Evolutionary conservation across 2,329 filamentous ascomycete genomes (phyloP).

Genomic region (Truncatella angustata): DNA sequence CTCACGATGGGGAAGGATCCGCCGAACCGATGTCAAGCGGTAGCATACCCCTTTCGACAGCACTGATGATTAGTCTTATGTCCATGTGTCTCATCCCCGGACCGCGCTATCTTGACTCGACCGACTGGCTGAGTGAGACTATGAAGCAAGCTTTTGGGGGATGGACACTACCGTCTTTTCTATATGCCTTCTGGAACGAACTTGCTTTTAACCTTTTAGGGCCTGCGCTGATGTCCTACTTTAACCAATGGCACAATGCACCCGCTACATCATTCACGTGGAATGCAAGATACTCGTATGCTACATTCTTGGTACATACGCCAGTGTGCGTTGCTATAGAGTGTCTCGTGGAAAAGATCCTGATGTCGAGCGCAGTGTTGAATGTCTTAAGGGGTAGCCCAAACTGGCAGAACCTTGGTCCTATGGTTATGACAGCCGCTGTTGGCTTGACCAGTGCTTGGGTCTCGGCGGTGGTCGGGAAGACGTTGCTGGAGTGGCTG

Average conservation of each 20-base stretch:
- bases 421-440: background rate
- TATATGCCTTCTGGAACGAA: conserved; percentile 20
- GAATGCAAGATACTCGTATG: conserved; percentile 11
- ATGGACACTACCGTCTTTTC: conserved; percentile 7
- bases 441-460: background rate
- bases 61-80: background rate
- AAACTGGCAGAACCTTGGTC: background rate
- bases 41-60: background rate
- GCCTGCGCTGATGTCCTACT: conserved; percentile 7
- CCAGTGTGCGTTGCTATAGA: conserved; percentile 1
- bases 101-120: background rate
- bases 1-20: background rate
- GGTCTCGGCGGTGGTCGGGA: background rate
- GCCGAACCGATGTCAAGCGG: too few species aligned
- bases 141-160: conserved; percentile 9
- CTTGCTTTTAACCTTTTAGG: conserved; percentile 15
- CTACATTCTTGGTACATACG: conserved; percentile 10
- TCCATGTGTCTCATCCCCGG: background rate
- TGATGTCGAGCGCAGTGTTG: background rate
- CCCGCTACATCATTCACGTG: background rate
- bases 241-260: background rate
- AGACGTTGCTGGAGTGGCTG: background rate
- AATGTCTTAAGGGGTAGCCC: background rate
- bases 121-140: background rate
- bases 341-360: background rate